Evolutionary conservation across 495 filamentous ascomycete genomes (phyloP), one percentile per base, ranked within the genome.

Genomic region (Aspergillus homomorphus): DNA sequence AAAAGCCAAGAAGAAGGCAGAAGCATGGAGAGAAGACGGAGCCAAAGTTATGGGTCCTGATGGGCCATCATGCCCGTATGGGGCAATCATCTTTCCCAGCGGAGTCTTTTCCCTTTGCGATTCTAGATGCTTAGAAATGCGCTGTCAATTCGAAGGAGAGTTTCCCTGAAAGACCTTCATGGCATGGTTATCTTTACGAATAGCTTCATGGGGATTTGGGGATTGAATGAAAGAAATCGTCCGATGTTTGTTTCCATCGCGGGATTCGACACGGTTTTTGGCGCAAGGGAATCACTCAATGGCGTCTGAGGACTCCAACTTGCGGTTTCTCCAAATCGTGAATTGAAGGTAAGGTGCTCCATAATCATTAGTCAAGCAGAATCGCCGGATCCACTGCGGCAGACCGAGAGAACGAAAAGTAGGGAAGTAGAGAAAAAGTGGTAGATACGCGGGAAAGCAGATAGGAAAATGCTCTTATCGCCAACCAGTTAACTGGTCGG

Each of bases 1-100:
- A 51, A 26, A 51, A 51, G 48, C 48, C 48, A 18, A 30, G 22
- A 30, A 51, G 48, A 23, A n/a, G n/a, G 23, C 22, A 22, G 48
- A 51, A 51, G 33, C 33, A 38, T 38, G 4, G 33, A 5, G 33
- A 38, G 33, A 2, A 7, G 15, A 38, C n/a, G n/a, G 12, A 38
- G 12, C 33, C 26, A 28, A 28, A 28, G n/a, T n/a, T n/a, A n/a
- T n/a, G n/a, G n/a, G n/a, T n/a, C n/a, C n/a, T n/a, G n/a, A n/a
- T n/a, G n/a, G n/a, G n/a, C n/a, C n/a, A n/a, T n/a, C n/a, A n/a
- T n/a, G n/a, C n/a, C n/a, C n/a, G n/a, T 5, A 38, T 38, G 33
- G 33, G 33, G 33, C 33, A 38, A 38, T 12, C 5, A 28, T n/a
- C n/a, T n/a, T n/a, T n/a, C n/a, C n/a, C n/a, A n/a, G n/a, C n/a